phyloP scores from a whole-genome alignment of 257 asterid genomes.

The Solanum pimpinellifolium region DNA sequence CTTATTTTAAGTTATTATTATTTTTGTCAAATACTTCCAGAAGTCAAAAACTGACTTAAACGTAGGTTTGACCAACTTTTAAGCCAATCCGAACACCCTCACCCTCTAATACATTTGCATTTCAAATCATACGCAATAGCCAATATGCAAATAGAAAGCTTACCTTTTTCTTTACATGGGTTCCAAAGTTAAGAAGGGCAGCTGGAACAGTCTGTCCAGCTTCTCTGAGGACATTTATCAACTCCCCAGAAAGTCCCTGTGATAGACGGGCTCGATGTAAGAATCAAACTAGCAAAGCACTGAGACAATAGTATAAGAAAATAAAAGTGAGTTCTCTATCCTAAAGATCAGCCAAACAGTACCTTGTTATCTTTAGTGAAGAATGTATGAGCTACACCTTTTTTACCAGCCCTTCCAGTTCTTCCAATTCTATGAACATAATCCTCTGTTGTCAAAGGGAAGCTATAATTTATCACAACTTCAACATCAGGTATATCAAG shows the following conservation, averaged over 20 bases:
- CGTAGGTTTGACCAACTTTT: no score
- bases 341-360: not conserved
- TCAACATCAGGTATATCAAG: conserved; percentile 95
- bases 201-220: conserved; percentile 87
- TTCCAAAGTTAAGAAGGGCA: conserved; percentile 75
- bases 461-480: conserved; percentile 92
- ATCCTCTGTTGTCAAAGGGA: conserved; percentile 95
- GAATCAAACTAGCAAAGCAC: not conserved
- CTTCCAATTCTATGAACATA: conserved; percentile 97
- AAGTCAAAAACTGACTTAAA: no score
- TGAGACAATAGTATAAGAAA: not conserved
- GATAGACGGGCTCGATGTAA: not conserved
- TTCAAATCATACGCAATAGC: not conserved
- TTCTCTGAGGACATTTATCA: conserved; percentile 89
- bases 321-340: not conserved
- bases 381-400: conserved; percentile 99
- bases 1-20: no score
- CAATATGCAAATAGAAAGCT: not conserved
- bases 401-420: conserved; percentile 98
- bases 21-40: no score
- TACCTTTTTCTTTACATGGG: conserved; percentile 97
- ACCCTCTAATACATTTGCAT: not conserved
- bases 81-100: not conserved
- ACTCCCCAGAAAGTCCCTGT: conserved; percentile 90
- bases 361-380: conserved; percentile 95